Percentiles rank a stretch among this genome's conserved stretches.
These are phyloP conservation scores for Plantago ovata DNA, from an alignment of 257 asterid genomes.

Conservation along the genomic window DNA sequence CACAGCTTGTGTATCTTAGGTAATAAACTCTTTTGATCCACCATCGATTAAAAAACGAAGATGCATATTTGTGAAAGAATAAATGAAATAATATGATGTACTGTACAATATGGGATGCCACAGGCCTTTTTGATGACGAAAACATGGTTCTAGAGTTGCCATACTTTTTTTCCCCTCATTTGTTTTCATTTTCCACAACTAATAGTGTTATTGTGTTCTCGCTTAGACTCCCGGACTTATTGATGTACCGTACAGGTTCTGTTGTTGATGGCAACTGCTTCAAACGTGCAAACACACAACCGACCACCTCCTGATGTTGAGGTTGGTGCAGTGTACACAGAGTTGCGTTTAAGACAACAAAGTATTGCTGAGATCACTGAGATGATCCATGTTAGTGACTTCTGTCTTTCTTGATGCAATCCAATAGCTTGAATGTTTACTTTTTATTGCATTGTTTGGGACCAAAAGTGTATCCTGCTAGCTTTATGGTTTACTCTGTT, in stretches of 20 bases:
- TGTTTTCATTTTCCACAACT: no score
- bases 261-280: constrained; percentile 96
- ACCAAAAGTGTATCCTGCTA: background rate
- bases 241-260: constrained; percentile 53
- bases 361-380: constrained; percentile 92
- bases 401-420: constrained; percentile 8
- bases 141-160: background rate
- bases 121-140: constrained; percentile 8
- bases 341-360: constrained; percentile 85
- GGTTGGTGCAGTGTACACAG: constrained; percentile 40
- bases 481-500: no score
- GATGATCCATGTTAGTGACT: constrained; percentile 86
- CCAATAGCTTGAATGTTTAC: constrained; percentile 4
- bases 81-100: constrained; percentile 12
- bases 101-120: constrained; percentile 4
- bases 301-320: constrained; percentile 40
- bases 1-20: no score
- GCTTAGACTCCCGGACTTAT: background rate
- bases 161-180: no score
- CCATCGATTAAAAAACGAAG: background rate
- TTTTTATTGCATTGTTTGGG: background rate
- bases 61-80: background rate
- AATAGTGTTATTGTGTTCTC: no score
- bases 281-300: constrained; percentile 50
- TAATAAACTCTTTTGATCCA: no score